phyloP scores from a whole-genome alignment of 805 yeast genomes.

The Candida pseudofarinosa region DNA sequence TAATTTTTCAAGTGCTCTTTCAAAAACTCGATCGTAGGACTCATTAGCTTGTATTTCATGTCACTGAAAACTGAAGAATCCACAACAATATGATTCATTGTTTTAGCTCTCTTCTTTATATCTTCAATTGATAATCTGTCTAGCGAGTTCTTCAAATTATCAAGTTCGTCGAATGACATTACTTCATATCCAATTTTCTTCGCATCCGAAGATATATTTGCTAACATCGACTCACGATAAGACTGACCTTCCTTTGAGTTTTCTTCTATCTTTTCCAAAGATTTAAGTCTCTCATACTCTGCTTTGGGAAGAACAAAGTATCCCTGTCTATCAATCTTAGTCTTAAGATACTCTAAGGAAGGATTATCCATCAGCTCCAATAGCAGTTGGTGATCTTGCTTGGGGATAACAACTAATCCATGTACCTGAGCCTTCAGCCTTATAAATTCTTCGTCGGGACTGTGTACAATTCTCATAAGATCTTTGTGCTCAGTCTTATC shows the following conservation, averaged over 20 bases:
- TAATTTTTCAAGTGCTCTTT: conserved; percentile 9
- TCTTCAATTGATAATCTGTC: conserved; percentile 25
- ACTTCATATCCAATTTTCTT: conserved; percentile 7
- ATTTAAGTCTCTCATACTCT: conserved; percentile 9
- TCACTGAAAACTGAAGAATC: neutral
- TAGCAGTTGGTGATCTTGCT: conserved; percentile 4
- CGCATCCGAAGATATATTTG: conserved; percentile 11
- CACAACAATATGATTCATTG: conserved; percentile 12
- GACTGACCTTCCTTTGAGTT: neutral
- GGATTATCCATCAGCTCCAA: conserved; percentile 18
- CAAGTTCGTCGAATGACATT: conserved; percentile 9
- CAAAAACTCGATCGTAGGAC: conserved; percentile 6
- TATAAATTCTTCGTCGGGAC: conserved; percentile 3
- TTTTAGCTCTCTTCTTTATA: conserved; percentile 10
- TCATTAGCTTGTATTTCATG: conserved; percentile 9
- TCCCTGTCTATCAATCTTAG: conserved; percentile 11
- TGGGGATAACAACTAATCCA: neutral
- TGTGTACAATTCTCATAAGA: conserved; percentile 6
- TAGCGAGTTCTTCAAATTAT: conserved; percentile 18
- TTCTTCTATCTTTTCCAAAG: conserved; percentile 4
- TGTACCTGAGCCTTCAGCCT: neutral
- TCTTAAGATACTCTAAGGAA: conserved; percentile 11
- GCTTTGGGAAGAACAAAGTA: conserved; percentile 9
- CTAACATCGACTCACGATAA: neutral
- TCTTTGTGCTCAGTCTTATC: conserved; percentile 13